Evolutionary conservation across 2,329 filamentous ascomycete genomes (phyloP).

Genomic region (Chrysoporthe austroafricana): DNA sequence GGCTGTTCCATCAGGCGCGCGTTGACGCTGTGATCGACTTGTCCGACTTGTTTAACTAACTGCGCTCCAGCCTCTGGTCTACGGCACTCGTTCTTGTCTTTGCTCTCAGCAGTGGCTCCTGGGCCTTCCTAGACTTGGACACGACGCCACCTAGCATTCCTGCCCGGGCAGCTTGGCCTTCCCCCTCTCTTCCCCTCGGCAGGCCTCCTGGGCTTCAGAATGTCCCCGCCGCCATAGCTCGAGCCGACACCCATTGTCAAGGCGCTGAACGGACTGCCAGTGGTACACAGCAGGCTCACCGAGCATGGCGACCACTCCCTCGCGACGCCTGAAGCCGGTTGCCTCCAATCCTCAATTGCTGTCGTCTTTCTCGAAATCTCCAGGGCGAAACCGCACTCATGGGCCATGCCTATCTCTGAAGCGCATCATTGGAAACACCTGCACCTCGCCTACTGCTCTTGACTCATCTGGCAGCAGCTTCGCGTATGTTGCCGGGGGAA

Average conservation of each 20-base stretch:
- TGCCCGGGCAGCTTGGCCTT: background rate
- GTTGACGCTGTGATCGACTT: background rate
- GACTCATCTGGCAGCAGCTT: slow-evolving; percentile 79
- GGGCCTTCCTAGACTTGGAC: background rate
- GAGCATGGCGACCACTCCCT: slow-evolving; percentile 63
- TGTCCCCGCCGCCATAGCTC: slow-evolving; percentile 2
- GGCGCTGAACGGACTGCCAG: background rate
- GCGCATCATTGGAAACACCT: slow-evolving; percentile 90
- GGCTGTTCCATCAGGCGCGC: background rate
- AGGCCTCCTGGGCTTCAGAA: background rate
- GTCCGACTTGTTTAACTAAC: background rate
- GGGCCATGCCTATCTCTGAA: slow-evolving; percentile 72
- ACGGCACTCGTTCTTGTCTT: background rate
- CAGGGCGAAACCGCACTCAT: slow-evolving; percentile 54
- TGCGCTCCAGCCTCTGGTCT: background rate
- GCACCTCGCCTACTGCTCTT: slow-evolving; percentile 81
- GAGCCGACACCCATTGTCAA: background rate
- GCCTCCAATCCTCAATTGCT: slow-evolving; percentile 77
- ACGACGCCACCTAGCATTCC: background rate
- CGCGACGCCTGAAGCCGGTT: slow-evolving; percentile 68
- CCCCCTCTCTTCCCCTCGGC: background rate
- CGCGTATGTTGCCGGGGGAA: slow-evolving; percentile 89
- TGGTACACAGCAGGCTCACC: slow-evolving; percentile 16
- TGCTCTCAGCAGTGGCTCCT: background rate
- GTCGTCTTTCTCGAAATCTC: slow-evolving; percentile 65